phyloP scores from a whole-genome alignment of 352 stramenopile genomes.

The Peronospora belbahrii region DNA sequence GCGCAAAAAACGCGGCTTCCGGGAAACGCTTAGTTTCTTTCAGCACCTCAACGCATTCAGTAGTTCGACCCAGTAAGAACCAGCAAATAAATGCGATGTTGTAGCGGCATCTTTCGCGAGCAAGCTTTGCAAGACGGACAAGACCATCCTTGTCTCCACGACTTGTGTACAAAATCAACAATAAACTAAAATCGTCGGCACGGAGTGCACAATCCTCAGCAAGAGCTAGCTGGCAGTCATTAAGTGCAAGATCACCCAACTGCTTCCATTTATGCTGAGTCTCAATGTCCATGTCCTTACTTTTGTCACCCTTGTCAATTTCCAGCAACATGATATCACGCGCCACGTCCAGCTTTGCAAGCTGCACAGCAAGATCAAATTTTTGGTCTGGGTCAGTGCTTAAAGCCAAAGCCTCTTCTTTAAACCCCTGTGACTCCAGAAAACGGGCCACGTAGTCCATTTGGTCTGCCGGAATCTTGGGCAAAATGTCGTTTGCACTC shows the following conservation, averaged over 20 bases:
- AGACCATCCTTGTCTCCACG: conserved; percentile 91
- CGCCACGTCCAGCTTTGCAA: conserved; percentile 93
- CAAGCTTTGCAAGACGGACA: conserved; percentile 80
- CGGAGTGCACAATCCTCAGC: conserved; percentile 91
- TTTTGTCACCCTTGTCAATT: conserved; percentile 44
- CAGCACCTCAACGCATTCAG: conserved; percentile 93
- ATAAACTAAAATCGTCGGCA: conserved; percentile 93
- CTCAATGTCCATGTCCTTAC: conserved; percentile 90
- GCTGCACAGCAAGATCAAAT: conserved; percentile 96
- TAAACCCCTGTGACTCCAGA: conserved; percentile 98
- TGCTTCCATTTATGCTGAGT: conserved; percentile 97
- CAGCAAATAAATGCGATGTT: conserved; percentile 96
- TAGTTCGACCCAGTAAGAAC: conserved; percentile 93
- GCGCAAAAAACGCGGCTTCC: conserved; percentile 97
- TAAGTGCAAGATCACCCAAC: conserved; percentile 90
- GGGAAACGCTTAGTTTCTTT: conserved; percentile 92
- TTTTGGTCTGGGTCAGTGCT: conserved; percentile 95
- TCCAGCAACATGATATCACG: conserved; percentile 91
- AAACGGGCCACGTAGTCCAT: conserved; percentile 89
- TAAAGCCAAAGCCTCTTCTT: conserved; percentile 92
- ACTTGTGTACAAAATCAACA: conserved; percentile 96
- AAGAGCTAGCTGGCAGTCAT: conserved; percentile 90
- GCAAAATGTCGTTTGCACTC: conserved; percentile 94
- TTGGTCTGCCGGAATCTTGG: conserved; percentile 87
- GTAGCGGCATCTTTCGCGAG: conserved; percentile 82